Percentiles rank a stretch among this genome's conserved stretches.
phyloP scores from a whole-genome alignment of 495 filamentous ascomycete species.

The Saxispiralis lemnorum region DNA sequence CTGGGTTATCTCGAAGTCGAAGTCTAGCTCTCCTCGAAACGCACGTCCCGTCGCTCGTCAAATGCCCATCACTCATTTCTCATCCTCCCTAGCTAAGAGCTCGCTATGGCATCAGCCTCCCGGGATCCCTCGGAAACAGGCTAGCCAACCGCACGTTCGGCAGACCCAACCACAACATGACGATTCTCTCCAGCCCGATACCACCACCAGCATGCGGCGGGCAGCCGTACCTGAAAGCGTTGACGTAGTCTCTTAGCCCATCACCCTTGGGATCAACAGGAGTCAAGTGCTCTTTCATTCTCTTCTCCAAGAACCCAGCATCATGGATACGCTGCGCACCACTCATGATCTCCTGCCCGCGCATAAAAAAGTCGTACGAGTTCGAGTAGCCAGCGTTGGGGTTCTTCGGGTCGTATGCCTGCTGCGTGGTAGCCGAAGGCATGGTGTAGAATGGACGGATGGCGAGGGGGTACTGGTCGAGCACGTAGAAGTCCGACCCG shows the following conservation, averaged over 20 bases:
- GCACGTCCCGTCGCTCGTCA: no score
- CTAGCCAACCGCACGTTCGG: conserved; percentile 64
- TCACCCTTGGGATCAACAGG: conserved; percentile 48
- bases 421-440: conserved; percentile 44
- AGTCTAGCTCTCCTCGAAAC: no score
- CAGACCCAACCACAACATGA: conserved; percentile 72
- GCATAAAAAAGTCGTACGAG: conserved; percentile 88
- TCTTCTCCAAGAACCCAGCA: conserved; percentile 46
- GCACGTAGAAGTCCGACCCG: conserved; percentile 77
- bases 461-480: conserved; percentile 77
- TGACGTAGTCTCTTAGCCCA: conserved; percentile 70
- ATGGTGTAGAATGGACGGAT: conserved; percentile 85
- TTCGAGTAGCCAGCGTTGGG: conserved; percentile 62
- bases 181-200: conserved; percentile 72
- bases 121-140: conserved; percentile 71
- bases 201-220: conserved; percentile 75
- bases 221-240: conserved; percentile 61
- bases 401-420: conserved; percentile 39
- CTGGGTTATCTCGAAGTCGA: no score
- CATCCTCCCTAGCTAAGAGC: not conserved
- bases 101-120: conserved; percentile 54
- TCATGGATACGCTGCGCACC: conserved; percentile 77
- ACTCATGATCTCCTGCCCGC: conserved; percentile 75
- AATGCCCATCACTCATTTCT: not conserved
- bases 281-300: conserved; percentile 49